Conservation (phyloP, 345 rosid species). For the Aquilaria yunnanensis region DNA sequence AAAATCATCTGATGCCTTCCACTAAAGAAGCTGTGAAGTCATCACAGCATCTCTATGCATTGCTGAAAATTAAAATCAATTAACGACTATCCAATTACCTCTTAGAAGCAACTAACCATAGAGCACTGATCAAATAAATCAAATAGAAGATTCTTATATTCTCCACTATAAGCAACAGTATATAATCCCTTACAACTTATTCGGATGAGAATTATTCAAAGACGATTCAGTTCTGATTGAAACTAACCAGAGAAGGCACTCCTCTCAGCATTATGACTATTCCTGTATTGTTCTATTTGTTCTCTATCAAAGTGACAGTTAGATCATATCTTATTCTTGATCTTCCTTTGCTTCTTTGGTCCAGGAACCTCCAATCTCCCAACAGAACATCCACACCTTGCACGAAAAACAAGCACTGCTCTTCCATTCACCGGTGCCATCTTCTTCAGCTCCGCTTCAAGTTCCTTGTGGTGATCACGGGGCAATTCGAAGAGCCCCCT, state of each 20-base stretch:
- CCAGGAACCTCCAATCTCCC: conserved; percentile 92
- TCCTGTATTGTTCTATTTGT: conserved; percentile 28
- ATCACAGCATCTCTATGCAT: too few species aligned
- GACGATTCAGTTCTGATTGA: conserved; percentile 25
- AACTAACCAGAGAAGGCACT: conserved; percentile 34
- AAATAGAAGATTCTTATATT: conserved; percentile 33
- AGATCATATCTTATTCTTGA: conserved; percentile 53
- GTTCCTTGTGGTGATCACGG: conserved; percentile 59
- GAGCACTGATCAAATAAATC: conserved; percentile 17
- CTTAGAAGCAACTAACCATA: conserved; percentile 13
- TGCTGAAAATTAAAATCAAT: too few species aligned
- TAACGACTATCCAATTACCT: not conserved
- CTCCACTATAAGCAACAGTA: conserved; percentile 39
- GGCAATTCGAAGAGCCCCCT: conserved; percentile 66
- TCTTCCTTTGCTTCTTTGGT: conserved; percentile 66
- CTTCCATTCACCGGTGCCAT: conserved; percentile 76
- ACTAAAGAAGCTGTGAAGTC: too few species aligned
- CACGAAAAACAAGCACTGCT: conserved; percentile 61
- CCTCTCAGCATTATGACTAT: conserved; percentile 38
- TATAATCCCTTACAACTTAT: conserved; percentile 40
- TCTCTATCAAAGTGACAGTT: conserved; percentile 11
- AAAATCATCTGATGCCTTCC: too few species aligned
- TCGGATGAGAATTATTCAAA: conserved; percentile 36
- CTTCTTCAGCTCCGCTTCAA: conserved; percentile 74
- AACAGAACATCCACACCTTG: conserved; percentile 63